Evolutionary conservation across 306 rosid genomes (phyloP), one percentile per base, ranked within the genome.

Genomic region (Gastrolobium bilobum): DNA sequence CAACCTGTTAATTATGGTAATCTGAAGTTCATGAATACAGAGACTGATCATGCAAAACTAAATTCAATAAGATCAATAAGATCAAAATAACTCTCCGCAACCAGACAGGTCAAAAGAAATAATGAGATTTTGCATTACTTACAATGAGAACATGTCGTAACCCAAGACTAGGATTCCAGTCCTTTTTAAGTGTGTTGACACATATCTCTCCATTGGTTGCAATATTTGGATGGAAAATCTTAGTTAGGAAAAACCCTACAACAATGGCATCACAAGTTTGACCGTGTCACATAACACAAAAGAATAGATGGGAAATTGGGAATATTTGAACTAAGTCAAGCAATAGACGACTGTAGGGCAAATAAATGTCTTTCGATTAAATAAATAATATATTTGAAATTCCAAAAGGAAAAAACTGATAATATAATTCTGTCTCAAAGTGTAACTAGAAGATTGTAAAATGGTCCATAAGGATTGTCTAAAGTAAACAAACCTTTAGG

Each of bases 131-230:
- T 56, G 38, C 54, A 3, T 15, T 13, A 69, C 87, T 83, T 82
- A 92, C 97, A 61, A 85, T 87, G 29, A 92, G 91, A 80, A 92
- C 93, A 81, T 92, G 96, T 2, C 96, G 89, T 68, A 92, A 82
- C 26, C 97, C 97, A 52, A 90, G 96, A 65, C 91, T 90, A 4
- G 97, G 97, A 80, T 92, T 89, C 97, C 97, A 92, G 80, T 92
- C 97, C 71, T 89, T 92, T 81, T 90, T 92, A 71, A 92, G 84
- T 3, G 96, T 89, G 86, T 92, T 92, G 79, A 92, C 97, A 89
- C 97, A 92, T 64, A 92, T 92, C 83, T 92, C 97, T 46, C 97
- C 97, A 51, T 87, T 87, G 64, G 73, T 89, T 82, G 97, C 88
- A 85, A 92, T 86, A 64, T 92, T 92, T 50, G 97, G 97, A 83